Base-by-base conservation (phyloP, 352 stramenopile genomes). In the Phytophthora foliorum region DNA sequence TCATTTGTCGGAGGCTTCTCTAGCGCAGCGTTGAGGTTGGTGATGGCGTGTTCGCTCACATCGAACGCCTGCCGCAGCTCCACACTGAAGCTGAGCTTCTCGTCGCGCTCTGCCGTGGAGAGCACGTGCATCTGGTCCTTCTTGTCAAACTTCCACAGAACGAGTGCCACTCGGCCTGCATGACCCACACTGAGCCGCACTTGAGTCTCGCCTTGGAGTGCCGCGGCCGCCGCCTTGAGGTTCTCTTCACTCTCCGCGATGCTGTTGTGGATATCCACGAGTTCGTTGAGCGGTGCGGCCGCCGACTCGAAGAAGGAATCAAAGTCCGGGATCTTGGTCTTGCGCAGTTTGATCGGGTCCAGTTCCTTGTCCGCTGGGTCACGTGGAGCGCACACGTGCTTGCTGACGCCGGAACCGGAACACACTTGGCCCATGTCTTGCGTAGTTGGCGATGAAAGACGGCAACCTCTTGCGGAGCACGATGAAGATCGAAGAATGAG, bases 401-500 rank as follows among this genome's bases (percentile, higher is more conserved):
- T 90, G 77, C 72, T 70, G n/a, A 88, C 66, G 19, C 63, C 67
- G 31, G 66, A 53, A 52, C 79, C 78, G 50, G 77, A 84, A 45
- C 81, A 90, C 34, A 88, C 81, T 72, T 90, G 77, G 45, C 81
- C 81, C 81, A 90, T 90, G 50, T 75, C 6, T 34, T 56, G 49
- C 38, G 17, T 42, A 29, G 41, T 27, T 44, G 21, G 24, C 32
- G 50, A 45, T 16, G 44, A 13, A 32, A 31, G 22, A 61, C 25
- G 32, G 9, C 29, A 32, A 29, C 55, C 57, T 58, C 58, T 67
- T 75, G 67, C 22, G 36, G 57, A 57, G 69, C 66, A 69, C 67
- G 54, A 54, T 36, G 69, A 63, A 71, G 54, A 72, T 80, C 63
- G 73, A 53, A 19, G 63, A 84, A 65, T 84, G 76, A 84, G 27